phyloP scores from a whole-genome alignment of 2,329 filamentous ascomycete species.

The Alternaria infectoria region DNA sequence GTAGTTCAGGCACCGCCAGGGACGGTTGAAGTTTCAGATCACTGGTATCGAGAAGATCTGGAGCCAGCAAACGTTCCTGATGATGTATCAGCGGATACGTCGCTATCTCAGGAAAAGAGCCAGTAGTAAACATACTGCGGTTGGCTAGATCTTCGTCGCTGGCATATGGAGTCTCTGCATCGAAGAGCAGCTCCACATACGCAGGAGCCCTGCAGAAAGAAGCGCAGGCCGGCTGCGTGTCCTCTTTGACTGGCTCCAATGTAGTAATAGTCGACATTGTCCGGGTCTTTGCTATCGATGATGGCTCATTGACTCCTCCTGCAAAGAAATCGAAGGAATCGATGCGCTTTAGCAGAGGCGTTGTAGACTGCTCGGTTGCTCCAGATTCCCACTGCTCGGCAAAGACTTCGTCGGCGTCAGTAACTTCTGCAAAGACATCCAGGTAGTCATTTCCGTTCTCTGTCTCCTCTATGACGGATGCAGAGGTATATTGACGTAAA shows the following conservation, averaged over 20 bases:
- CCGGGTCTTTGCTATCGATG: not conserved
- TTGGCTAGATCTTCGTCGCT: not conserved
- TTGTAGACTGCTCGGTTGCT: not conserved
- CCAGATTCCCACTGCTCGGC: not conserved
- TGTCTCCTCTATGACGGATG: not conserved
- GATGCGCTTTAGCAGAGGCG: not conserved
- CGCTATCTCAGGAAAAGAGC: not conserved
- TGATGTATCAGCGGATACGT: not conserved
- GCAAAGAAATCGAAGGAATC: not conserved
- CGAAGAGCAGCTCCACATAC: constrained; percentile 4
- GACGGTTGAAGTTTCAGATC: not conserved
- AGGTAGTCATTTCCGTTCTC: not conserved
- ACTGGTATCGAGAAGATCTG: not conserved
- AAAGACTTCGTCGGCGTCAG: not conserved
- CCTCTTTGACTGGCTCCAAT: not conserved
- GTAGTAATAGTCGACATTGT: not conserved
- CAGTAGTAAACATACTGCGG: not conserved
- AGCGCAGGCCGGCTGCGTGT: not conserved
- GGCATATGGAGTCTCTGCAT: not conserved
- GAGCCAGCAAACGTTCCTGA: too few relatives aligned
- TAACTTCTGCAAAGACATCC: not conserved
- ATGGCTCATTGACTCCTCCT: too few relatives aligned
- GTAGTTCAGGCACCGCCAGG: not conserved
- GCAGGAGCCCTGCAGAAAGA: not conserved
- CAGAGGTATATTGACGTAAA: not conserved